phyloP scores from a whole-genome alignment of 805 yeast species.

The Grigorovia jiainica region DNA sequence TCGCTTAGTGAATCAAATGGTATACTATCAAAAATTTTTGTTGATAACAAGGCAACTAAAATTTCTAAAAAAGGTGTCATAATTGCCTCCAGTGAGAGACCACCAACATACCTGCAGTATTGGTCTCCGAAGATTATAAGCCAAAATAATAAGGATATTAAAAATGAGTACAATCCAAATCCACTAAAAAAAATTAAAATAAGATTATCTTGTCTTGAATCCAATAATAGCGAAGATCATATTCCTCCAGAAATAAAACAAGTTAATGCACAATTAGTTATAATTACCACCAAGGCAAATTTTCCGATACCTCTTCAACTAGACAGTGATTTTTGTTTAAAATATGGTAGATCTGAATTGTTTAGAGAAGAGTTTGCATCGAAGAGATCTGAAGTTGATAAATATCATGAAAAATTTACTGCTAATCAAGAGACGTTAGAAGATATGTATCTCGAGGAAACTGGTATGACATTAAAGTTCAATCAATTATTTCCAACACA shows the following conservation, averaged over 20 bases:
- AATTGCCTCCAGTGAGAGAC: slow-evolving; percentile 19
- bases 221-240: slow-evolving; percentile 15
- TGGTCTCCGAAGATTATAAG: slow-evolving; percentile 26
- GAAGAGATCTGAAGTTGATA: too few relatives aligned
- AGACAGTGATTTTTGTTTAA: slow-evolving; percentile 12
- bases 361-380: too few relatives aligned
- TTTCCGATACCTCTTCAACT: slow-evolving; percentile 32
- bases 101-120: slow-evolving; percentile 28
- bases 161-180: slow-evolving; percentile 20
- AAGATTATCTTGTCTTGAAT: slow-evolving; percentile 22
- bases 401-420: neutral
- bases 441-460: too few relatives aligned
- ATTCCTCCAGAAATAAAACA: slow-evolving; percentile 22
- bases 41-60: slow-evolving; percentile 1
- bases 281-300: slow-evolving; percentile 26
- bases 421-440: slow-evolving; percentile 1
- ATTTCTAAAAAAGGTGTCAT: slow-evolving; percentile 21
- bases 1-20: slow-evolving; percentile 3
- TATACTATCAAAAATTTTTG: slow-evolving; percentile 2
- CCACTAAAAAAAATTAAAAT: slow-evolving; percentile 18
- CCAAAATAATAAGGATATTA: slow-evolving; percentile 23
- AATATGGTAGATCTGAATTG: slow-evolving; percentile 12
- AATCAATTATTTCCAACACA: slow-evolving; percentile 19
- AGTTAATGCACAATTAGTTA: slow-evolving; percentile 21
- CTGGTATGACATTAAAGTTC: slow-evolving; percentile 12